Conservation (phyloP, 768 basidiomycete genomes). For the Suillus plorans region DNA sequence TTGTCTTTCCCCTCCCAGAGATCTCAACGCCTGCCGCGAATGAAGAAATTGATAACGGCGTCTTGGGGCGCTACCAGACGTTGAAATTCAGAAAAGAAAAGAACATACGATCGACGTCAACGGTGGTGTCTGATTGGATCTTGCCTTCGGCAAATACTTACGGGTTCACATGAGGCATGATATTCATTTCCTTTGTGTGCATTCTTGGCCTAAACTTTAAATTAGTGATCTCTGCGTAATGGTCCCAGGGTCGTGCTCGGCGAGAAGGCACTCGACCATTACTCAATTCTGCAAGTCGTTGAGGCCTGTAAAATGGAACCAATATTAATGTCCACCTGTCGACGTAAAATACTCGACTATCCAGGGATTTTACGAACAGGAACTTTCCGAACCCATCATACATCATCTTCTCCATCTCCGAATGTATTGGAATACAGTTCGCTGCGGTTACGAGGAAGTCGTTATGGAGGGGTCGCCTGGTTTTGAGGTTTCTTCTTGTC, state of each 20-base stretch:
- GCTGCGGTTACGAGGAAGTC: neutral
- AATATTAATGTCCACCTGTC: neutral
- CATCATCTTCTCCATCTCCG: neutral
- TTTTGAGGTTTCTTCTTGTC: neutral
- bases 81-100: neutral
- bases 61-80: neutral
- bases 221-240: conserved; percentile 1
- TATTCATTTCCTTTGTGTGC: neutral
- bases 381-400: neutral
- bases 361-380: neutral
- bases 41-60: neutral
- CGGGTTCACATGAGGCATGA: neutral
- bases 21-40: neutral
- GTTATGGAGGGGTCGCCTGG: neutral
- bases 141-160: neutral
- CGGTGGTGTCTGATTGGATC: too few species aligned
- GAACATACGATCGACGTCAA: neutral
- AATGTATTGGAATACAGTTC: neutral
- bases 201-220: neutral
- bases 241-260: neutral
- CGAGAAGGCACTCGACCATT: neutral
- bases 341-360: neutral
- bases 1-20: neutral
- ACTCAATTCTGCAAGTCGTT: neutral
- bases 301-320: neutral